Percentiles rank a stretch among this genome's conserved stretches.
These are phyloP conservation scores for Pilobolus umbonatus DNA, from an alignment of 192 early-diverging fungal genomes.

Conservation along the genomic window DNA sequence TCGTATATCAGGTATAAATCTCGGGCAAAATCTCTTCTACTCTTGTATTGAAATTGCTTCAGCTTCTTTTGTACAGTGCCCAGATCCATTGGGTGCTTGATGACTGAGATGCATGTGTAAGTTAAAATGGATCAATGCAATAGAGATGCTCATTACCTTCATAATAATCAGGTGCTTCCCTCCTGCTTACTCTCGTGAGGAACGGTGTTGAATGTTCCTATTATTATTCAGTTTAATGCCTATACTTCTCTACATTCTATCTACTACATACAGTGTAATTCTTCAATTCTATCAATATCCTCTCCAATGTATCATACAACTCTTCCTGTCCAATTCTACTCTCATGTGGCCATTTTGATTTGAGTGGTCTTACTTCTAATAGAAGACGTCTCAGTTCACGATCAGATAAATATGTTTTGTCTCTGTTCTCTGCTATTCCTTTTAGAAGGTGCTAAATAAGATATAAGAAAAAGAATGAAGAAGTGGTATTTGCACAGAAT, in stretches of 20 bases:
- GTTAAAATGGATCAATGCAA: conserved; percentile 4
- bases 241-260: neutral
- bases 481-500: neutral
- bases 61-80: conserved; percentile 84
- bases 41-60: conserved; percentile 69
- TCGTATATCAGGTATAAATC: conserved; percentile 86
- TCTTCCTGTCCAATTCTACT: conserved; percentile 85
- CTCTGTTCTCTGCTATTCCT: conserved; percentile 67
- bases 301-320: conserved; percentile 84
- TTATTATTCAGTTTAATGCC: neutral
- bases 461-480: conserved; percentile 5
- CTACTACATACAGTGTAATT: conserved; percentile 55
- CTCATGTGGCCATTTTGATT: conserved; percentile 87
- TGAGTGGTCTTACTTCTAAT: conserved; percentile 72
- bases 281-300: conserved; percentile 75
- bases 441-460: conserved; percentile 76
- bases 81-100: conserved; percentile 93
- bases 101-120: conserved; percentile 55
- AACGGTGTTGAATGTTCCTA: conserved; percentile 83
- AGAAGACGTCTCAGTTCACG: conserved; percentile 70
- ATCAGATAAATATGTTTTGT: conserved; percentile 55
- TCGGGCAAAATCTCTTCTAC: conserved; percentile 79
- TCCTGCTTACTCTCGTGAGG: conserved; percentile 77
- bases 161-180: conserved; percentile 91
- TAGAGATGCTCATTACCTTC: conserved; percentile 43